These are phyloP conservation scores for Musa schizocarpa DNA, from an alignment of 176 grass and related monocot genomes.

Conservation along the genomic window DNA sequence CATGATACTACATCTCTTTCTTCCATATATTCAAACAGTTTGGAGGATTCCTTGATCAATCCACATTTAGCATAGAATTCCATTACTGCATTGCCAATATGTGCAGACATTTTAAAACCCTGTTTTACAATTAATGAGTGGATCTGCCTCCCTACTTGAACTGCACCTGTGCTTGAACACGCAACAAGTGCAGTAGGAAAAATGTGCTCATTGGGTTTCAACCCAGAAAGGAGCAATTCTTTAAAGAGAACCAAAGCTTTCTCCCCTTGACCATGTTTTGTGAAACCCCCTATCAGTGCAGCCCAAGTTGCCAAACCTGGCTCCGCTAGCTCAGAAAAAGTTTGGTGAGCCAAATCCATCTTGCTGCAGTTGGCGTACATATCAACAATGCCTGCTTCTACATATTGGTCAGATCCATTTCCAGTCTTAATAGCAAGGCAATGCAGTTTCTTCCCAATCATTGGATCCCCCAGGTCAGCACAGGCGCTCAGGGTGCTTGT, in stretches of 20 bases:
- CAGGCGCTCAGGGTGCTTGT: slow-evolving; percentile 11
- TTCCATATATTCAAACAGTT: slow-evolving; percentile 20
- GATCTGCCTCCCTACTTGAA: slow-evolving; percentile 5
- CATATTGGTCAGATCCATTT: neutral
- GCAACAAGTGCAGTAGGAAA: slow-evolving; percentile 6
- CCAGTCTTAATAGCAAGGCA: slow-evolving; percentile 6
- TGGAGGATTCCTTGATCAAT: slow-evolving; percentile 2
- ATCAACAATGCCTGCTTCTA: slow-evolving; percentile 8
- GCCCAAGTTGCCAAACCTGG: slow-evolving; percentile 18
- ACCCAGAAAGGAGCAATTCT: neutral
- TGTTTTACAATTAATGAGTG: slow-evolving; percentile 9
- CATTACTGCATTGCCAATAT: slow-evolving; percentile 15
- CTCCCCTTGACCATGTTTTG: neutral
- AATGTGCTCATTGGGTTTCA: slow-evolving; percentile 12
- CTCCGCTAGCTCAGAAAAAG: slow-evolving; percentile 4
- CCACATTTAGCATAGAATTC: slow-evolving; percentile 22
- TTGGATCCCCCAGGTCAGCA: neutral
- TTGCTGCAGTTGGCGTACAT: slow-evolving; percentile 4
- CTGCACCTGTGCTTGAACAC: neutral
- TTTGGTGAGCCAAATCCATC: slow-evolving; percentile 6
- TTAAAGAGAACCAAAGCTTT: slow-evolving; percentile 1
- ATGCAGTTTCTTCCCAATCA: slow-evolving; percentile 9
- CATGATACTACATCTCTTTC: slow-evolving; percentile 14
- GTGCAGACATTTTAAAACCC: slow-evolving; percentile 7
- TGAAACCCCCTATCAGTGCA: slow-evolving; percentile 5